Evolutionary conservation across 352 stramenopile genomes (phyloP).

Genomic region (Pythium brassicae): DNA sequence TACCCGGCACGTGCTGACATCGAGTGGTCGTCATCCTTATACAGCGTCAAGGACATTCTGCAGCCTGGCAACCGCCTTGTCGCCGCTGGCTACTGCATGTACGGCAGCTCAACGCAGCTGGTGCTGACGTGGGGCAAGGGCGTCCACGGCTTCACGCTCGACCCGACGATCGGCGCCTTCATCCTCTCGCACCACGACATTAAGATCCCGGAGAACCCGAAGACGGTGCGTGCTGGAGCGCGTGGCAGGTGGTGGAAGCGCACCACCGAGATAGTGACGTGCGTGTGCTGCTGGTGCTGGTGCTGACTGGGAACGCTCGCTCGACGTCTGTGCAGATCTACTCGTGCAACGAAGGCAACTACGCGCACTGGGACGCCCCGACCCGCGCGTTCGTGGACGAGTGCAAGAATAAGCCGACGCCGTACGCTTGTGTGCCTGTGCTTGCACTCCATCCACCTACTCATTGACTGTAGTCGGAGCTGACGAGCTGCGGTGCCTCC

Average conservation of each 20-base stretch:
- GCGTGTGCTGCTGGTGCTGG: not conserved
- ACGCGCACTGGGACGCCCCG: slow-evolving; percentile 90
- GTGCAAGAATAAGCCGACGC: slow-evolving; percentile 75
- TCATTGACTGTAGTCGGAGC: not conserved
- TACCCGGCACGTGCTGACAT: not conserved
- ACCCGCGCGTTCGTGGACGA: slow-evolving; percentile 88
- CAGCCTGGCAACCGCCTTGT: slow-evolving; percentile 93
- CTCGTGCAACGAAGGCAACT: slow-evolving; percentile 99
- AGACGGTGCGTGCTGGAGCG: slow-evolving; percentile 40
- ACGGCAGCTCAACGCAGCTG: slow-evolving; percentile 97
- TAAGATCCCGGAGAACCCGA: slow-evolving; percentile 90
- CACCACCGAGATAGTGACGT: too few relatives aligned
- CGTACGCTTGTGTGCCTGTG: slow-evolving; percentile 31
- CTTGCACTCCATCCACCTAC: not conserved
- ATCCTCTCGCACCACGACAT: slow-evolving; percentile 95
- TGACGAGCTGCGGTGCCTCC: not conserved
- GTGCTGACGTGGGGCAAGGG: slow-evolving; percentile 95
- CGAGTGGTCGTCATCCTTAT: not conserved
- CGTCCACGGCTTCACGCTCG: slow-evolving; percentile 97
- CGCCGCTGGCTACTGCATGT: slow-evolving; percentile 98
- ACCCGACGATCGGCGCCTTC: slow-evolving; percentile 98
- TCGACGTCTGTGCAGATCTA: slow-evolving; percentile 75
- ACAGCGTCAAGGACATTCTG: slow-evolving; percentile 90
- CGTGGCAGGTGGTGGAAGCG: too few relatives aligned
- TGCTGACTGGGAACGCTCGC: not conserved